Conservation (phyloP, 2,329 filamentous ascomycete species). For the Allantophomopsis lycopodina region DNA sequence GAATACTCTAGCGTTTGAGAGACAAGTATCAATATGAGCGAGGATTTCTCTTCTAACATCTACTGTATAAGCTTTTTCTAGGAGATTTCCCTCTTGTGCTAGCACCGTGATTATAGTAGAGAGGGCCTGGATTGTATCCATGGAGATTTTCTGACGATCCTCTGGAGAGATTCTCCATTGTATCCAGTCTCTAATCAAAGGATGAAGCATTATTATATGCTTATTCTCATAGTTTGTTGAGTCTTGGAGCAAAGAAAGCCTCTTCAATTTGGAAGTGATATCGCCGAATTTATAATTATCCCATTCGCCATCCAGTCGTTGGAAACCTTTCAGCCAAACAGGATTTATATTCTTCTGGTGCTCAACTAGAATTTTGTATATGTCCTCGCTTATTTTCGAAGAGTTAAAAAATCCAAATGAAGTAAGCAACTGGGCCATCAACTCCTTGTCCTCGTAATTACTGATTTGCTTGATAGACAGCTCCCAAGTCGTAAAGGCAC, state of each 20-base stretch:
- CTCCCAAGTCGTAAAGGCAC: conserved; percentile 15
- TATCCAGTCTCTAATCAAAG: conserved; percentile 8
- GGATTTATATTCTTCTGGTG: conserved; percentile 1
- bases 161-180: too few relatives aligned
- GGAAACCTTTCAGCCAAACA: conserved; percentile 3
- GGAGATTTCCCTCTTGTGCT: too few relatives aligned
- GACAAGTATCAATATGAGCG: too few relatives aligned
- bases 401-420: conserved; percentile 10
- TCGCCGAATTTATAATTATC: conserved; percentile 8
- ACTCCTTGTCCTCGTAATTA: conserved; percentile 1
- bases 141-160: neutral
- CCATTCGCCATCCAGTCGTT: conserved; percentile 4
- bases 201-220: conserved; percentile 9
- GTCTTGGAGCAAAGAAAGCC: conserved; percentile 9
- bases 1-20: too few relatives aligned
- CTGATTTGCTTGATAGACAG: conserved; percentile 10
- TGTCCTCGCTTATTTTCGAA: conserved; percentile 7
- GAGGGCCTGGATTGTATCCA: neutral
- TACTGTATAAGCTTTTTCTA: too few relatives aligned
- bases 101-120: too few relatives aligned
- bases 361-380: conserved; percentile 1
- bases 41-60: too few relatives aligned
- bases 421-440: conserved; percentile 6
- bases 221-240: conserved; percentile 1
- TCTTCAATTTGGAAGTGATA: conserved; percentile 5